phyloP scores from a whole-genome alignment of 1,284 basidiomycete species.

The Rhodotorula sp. region DNA sequence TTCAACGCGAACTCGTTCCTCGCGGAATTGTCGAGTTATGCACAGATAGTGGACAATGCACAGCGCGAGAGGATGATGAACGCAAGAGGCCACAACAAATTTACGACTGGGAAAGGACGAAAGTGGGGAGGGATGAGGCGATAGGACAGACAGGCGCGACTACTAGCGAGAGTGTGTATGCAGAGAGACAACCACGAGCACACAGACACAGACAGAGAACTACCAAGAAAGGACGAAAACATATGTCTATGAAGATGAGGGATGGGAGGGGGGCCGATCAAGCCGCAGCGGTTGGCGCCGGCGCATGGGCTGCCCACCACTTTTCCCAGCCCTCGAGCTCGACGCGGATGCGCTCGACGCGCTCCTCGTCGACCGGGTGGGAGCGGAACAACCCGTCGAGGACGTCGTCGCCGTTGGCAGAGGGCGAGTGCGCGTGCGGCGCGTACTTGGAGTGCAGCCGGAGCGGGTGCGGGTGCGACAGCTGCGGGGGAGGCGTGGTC shows the following conservation, averaged over 20 bases:
- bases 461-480: constrained; percentile 8
- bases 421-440: no score
- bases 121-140: no score
- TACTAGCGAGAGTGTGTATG: no score
- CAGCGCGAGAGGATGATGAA: not conserved
- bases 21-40: no score
- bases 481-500: not conserved
- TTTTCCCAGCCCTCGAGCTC: constrained; percentile 46
- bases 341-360: constrained; percentile 33
- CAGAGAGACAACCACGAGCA: not conserved
- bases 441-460: not conserved
- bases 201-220: no score
- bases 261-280: no score
- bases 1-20: no score
- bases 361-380: constrained; percentile 43
- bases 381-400: constrained; percentile 30
- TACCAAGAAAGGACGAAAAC: no score
- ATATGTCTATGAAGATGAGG: no score
- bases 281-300: not conserved
- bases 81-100: not conserved
- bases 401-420: not conserved
- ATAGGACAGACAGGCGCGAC: no score
- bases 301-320: constrained; percentile 13
- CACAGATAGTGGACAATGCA: no score
- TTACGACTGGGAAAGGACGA: not conserved